Base-by-base conservation (phyloP, 78 protist species). In the Dictyostelium firmibasis region DNA sequence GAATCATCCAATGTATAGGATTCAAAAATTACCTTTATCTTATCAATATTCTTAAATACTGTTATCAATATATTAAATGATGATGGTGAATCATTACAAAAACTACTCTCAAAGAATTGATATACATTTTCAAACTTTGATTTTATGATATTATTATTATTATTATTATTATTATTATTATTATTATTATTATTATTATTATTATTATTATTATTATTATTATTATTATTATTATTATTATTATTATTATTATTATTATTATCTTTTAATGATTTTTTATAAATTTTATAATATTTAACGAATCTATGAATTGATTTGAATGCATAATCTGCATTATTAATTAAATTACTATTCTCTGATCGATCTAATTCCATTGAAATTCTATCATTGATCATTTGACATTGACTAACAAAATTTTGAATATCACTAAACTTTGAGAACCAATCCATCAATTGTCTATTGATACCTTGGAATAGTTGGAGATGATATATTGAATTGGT, bases 361-460 rank as follows among this genome's bases (percentile, higher is more conserved):
- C 83, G 18, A 77, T 77, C 83, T 41, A 77, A 77, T n/a, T 77
- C 83, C 83, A 77, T 77, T 41, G 83, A 77, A 18, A 77, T 41
- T 41, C 83, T 35, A 77, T 77, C 83, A 77, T 77, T 77, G 8
- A 77, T 77, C 50, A 77, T 77, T 77, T 77, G 83, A 11, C 83
- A 77, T 77, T 77, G 83, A 10, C 60, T 41, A 35, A 77, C 83
- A 7, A 77, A 77, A n/a, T 77, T 77, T 77, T 77, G 83, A 41
- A 77, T 77, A 77, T 77, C 83, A 77, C 41, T 77, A 77, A 77
- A 77, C 36, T 77, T 77, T 77, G 83, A 77, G 18, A 77, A 77
- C 83, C 83, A 77, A n/a, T 77, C 83, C 60, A 77, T 31, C 11
- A 77, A n/a, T 11, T 20, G 27, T 43, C 41, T 38, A 18, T 43